These are phyloP conservation scores for Danielozyma ontarioensis DNA, from an alignment of 805 yeast genomes.

Conservation along the genomic window DNA sequence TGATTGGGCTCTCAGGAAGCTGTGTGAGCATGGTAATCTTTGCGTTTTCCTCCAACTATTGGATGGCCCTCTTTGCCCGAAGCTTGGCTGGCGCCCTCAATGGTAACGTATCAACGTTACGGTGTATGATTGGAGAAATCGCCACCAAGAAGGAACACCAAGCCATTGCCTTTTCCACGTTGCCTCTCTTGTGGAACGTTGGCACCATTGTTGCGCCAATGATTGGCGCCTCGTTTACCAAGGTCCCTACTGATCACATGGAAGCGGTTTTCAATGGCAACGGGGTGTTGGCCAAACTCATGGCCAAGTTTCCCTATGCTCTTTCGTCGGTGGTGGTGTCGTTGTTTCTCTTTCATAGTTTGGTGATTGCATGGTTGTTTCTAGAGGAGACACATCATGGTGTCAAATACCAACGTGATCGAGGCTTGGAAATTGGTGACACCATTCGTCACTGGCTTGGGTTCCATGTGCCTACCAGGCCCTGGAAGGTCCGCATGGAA, in stretches of 20 bases:
- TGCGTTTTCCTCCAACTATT: background rate
- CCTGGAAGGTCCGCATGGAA: conserved; percentile 7
- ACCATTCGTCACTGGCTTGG: conserved; percentile 7
- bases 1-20: background rate
- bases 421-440: conserved; percentile 14
- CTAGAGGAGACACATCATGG: conserved; percentile 17
- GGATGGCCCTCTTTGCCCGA: background rate
- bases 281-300: background rate
- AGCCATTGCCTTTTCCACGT: conserved; percentile 8
- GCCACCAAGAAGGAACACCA: conserved; percentile 9
- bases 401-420: conserved; percentile 8
- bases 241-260: too few species aligned
- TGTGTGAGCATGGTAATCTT: background rate
- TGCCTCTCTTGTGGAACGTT: conserved; percentile 11
- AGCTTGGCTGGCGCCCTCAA: conserved; percentile 3
- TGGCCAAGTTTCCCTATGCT: conserved; percentile 16
- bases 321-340: conserved; percentile 19
- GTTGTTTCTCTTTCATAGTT: conserved; percentile 8
- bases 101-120: conserved; percentile 8
- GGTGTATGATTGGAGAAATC: conserved; percentile 10
- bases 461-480: conserved; percentile 6
- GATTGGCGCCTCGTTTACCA: conserved; percentile 8
- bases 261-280: too few species aligned
- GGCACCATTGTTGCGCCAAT: conserved; percentile 10
- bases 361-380: conserved; percentile 14